Percentiles rank a stretch among this genome's conserved stretches.
Evolutionary conservation across 2,329 filamentous ascomycete species (phyloP).

Genomic region (Colletotrichum lentis): DNA sequence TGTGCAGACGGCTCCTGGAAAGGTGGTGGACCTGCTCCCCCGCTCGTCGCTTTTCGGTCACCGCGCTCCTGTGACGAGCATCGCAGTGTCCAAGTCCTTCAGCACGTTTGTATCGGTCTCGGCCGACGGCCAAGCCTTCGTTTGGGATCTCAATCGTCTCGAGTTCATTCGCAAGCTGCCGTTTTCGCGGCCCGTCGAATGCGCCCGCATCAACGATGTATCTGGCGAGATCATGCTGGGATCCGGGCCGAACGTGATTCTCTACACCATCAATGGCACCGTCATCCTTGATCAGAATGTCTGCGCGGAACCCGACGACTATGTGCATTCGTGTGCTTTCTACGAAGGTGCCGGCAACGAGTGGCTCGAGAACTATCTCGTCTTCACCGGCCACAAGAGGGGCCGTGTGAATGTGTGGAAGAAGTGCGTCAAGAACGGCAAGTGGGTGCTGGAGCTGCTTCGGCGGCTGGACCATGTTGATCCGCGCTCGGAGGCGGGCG

Average conservation of each 20-base stretch:
- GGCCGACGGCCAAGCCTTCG: slow-evolving; percentile 79
- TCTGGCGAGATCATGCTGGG: slow-evolving; percentile 90
- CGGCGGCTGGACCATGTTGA: slow-evolving; percentile 85
- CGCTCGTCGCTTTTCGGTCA: slow-evolving; percentile 89
- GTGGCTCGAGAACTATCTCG: slow-evolving; percentile 84
- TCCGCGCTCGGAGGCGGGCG: slow-evolving; percentile 66
- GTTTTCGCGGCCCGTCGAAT: slow-evolving; percentile 67
- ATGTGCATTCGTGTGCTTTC: slow-evolving; percentile 83
- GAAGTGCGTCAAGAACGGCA: slow-evolving; percentile 64
- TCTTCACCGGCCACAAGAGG: slow-evolving; percentile 87
- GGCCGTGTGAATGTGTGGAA: slow-evolving; percentile 85
- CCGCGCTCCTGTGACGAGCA: slow-evolving; percentile 79
- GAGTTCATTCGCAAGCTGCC: slow-evolving; percentile 83
- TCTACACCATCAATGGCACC: slow-evolving; percentile 90
- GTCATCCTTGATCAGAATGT: slow-evolving; percentile 83
- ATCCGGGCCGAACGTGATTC: slow-evolving; percentile 73
- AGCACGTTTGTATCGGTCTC: slow-evolving; percentile 87
- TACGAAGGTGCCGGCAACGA: slow-evolving; percentile 92
- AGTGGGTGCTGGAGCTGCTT: slow-evolving; percentile 80
- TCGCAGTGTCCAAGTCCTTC: slow-evolving; percentile 88
- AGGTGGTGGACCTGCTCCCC: slow-evolving; percentile 79
- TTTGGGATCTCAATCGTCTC: slow-evolving; percentile 94
- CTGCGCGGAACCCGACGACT: slow-evolving; percentile 75
- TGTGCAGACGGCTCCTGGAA: slow-evolving; percentile 68
- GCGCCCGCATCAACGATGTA: slow-evolving; percentile 86